These are phyloP conservation scores for Mercurialis annua DNA, from an alignment of 345 rosid species.

Conservation along the genomic window DNA sequence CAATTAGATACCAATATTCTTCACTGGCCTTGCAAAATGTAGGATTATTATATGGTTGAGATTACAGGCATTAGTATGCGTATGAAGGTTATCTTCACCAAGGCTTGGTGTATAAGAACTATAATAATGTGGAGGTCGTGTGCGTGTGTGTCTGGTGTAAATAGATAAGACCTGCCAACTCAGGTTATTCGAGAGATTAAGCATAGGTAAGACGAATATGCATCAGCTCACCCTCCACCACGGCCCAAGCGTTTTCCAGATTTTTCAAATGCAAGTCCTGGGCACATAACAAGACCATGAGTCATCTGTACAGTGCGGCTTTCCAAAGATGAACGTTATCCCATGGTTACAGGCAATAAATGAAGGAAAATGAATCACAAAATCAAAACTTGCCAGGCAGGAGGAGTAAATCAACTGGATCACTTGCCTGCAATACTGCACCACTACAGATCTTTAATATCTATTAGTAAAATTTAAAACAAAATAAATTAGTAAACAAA, in stretches of 20 bases:
- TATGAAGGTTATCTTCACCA: not conserved
- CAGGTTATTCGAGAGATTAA: not conserved
- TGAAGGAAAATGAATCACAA: not conserved
- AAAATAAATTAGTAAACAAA: not conserved
- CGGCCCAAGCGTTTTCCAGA: slow-evolving; percentile 92
- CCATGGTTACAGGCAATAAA: not conserved
- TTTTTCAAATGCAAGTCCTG: slow-evolving; percentile 96
- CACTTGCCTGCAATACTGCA: slow-evolving; percentile 77
- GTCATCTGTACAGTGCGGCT: not conserved
- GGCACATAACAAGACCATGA: slow-evolving; percentile 4
- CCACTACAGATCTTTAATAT: slow-evolving; percentile 16
- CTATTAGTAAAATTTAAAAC: not conserved
- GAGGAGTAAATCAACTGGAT: slow-evolving; percentile 73
- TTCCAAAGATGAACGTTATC: not conserved
- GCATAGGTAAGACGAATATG: not conserved
- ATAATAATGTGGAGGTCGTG: not conserved
- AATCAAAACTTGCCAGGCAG: slow-evolving; percentile 63
- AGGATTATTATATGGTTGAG: not conserved
- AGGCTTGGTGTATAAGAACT: not conserved
- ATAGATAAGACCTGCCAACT: not conserved
- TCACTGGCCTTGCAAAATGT: not conserved
- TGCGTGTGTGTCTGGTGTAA: not conserved
- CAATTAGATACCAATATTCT: not conserved
- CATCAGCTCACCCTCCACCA: slow-evolving; percentile 74
- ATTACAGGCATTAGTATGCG: not conserved